Percentiles rank a stretch among this genome's conserved stretches.
These are phyloP conservation scores for Chrysoporthe puriensis DNA, from an alignment of 2,329 filamentous ascomycete genomes.

Conservation along the genomic window DNA sequence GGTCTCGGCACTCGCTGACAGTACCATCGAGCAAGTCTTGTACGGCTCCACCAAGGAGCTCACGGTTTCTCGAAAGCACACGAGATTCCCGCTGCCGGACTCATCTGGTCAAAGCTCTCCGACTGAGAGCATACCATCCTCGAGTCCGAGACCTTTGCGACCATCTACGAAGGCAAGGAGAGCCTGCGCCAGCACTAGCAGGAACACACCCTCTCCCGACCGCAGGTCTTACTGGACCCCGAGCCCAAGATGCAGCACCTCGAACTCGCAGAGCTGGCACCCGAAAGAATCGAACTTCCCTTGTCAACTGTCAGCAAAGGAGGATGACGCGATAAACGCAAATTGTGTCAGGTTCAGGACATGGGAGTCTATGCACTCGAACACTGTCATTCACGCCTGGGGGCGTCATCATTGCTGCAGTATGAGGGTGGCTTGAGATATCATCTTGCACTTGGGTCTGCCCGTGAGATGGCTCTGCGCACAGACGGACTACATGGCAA, in stretches of 20 bases:
- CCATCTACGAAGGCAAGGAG: background rate
- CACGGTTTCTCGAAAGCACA: too few species aligned
- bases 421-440: too few species aligned
- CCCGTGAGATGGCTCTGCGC: too few species aligned
- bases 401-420: too few species aligned
- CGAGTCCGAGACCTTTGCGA: background rate
- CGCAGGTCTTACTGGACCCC: background rate
- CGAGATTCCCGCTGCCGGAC: too few species aligned
- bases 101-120: too few species aligned
- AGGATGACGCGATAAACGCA: background rate
- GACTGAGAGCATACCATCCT: background rate
- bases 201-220: background rate
- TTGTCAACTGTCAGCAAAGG: background rate
- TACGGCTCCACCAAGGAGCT: too few species aligned
- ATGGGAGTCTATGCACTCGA: background rate
- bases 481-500: too few species aligned
- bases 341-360: background rate
- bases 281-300: background rate
- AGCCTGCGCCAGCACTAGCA: background rate
- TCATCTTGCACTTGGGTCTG: too few species aligned
- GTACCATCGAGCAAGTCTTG: background rate
- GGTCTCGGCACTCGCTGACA: background rate
- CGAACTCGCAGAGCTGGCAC: too few species aligned
- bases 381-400: too few species aligned
- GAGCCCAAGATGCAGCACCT: background rate